Evolutionary conservation across 228 moss, liverwort and hornwort species (phyloP).

Genomic region (Sphagnum magellanicum): DNA sequence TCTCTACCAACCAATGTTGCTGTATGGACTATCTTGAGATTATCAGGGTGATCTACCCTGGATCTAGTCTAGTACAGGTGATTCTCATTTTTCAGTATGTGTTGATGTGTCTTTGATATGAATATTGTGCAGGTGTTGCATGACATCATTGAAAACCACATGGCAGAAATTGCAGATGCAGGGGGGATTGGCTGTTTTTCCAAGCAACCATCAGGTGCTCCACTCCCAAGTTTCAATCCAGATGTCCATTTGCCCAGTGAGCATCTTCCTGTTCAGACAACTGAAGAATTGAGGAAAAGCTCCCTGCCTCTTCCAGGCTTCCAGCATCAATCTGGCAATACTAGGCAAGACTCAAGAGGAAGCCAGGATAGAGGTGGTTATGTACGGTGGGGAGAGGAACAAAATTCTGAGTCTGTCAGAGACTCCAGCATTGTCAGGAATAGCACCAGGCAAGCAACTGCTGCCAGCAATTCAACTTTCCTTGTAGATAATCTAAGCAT

Average conservation of each 20-base stretch:
- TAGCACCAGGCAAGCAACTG: slow-evolving; percentile 24
- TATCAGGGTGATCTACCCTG: not conserved
- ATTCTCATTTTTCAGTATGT: not conserved
- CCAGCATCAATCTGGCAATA: slow-evolving; percentile 20
- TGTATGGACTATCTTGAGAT: not conserved
- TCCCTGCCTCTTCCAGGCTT: slow-evolving; percentile 1
- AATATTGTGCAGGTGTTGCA: slow-evolving; percentile 60
- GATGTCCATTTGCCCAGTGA: slow-evolving; percentile 1
- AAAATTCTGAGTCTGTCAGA: slow-evolving; percentile 2
- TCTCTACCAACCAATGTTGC: too few species aligned
- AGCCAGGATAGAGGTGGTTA: slow-evolving; percentile 4
- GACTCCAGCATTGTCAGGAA: slow-evolving; percentile 6
- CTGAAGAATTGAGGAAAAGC: slow-evolving; percentile 14
- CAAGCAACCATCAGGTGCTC: slow-evolving; percentile 31
- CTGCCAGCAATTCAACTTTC: not conserved
- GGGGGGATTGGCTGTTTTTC: slow-evolving; percentile 85
- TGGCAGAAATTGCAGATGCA: slow-evolving; percentile 74
- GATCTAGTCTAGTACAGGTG: not conserved
- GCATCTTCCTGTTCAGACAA: slow-evolving; percentile 10
- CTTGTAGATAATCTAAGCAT: slow-evolving; percentile 2
- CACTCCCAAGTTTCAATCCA: not conserved
- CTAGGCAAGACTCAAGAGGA: slow-evolving; percentile 9
- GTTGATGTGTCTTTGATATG: not conserved
- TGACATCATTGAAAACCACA: slow-evolving; percentile 86
- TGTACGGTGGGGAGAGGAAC: slow-evolving; percentile 4